Base-by-base conservation (phyloP, 2,329 filamentous ascomycete genomes). In the Aureobasidium subglaciale region DNA sequence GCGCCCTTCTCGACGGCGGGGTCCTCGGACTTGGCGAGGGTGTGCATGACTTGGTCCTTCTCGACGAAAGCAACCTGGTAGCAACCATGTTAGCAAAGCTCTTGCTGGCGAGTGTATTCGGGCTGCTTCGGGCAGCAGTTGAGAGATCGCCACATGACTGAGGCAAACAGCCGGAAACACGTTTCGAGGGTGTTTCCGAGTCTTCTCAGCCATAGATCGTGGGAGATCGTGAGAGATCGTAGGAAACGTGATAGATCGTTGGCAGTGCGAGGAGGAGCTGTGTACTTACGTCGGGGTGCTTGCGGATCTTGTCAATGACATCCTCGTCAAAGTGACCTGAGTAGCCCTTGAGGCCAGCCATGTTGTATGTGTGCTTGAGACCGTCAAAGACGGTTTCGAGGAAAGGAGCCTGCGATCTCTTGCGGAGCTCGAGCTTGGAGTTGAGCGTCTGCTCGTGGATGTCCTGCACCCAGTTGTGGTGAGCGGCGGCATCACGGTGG, bases 351-450 rank as follows among this genome's bases (percentile, higher is more conserved):
- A 99, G 85, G 50, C 83, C 83, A 67, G 87, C 88, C 65, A 99
- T 90, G 76, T 95, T 90, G 79, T 93, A 96, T 62, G 90, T 96
- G 79, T 97, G 91, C 83, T 95, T 96, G 67, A 99, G 76, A 64
- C 93, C 93, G 60, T 82, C 78, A 71, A 91, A 95, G 68, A 86
- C 74, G 56, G 88, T 83, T 58, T 81, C 80, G 16, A 79, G 75
- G 55, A 90, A 73, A 22, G 85, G 83, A 64, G 86, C 78, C 71
- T 89, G 81, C 60, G 84, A 85, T 63, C 93, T 87, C 85, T 97
- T 97, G 74, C 87, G 86, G 67, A 99, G 88, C 80, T 96, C 91
- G 64, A 85, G 81, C 69, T 87, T 88, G 68, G 84, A 78, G 64
- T 78, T 76, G 74, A 90, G 81, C 66, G 79, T 80, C 63, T 82